Evolutionary conservation across 2,329 filamentous ascomycete species (phyloP).

Genomic region (Fonsecaea monophora): DNA sequence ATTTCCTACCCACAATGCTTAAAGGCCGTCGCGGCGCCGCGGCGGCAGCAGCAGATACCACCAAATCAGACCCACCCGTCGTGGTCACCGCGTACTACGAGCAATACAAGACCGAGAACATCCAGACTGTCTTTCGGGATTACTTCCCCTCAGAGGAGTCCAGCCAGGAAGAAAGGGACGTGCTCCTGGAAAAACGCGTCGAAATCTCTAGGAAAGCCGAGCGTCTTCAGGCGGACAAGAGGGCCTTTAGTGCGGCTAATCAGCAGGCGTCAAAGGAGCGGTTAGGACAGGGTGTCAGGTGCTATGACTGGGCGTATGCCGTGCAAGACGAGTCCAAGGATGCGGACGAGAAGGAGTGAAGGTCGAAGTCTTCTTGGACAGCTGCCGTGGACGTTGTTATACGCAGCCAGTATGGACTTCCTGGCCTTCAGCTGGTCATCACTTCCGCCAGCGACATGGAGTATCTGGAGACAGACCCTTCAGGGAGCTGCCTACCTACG

Average conservation of each 20-base stretch:
- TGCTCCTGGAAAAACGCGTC: conserved; percentile 6
- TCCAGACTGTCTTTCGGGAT: conserved; percentile 5
- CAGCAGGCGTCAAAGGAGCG: conserved; percentile 5
- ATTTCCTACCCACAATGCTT: background rate
- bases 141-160: background rate
- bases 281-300: conserved; percentile 2
- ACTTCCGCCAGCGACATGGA: too few species aligned
- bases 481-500: too few species aligned
- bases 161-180: background rate
- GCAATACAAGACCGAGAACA: conserved; percentile 15
- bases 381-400: background rate
- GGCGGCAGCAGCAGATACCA: too few species aligned
- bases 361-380: background rate
- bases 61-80: background rate
- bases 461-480: too few species aligned
- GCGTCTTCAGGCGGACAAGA: background rate
- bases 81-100: conserved; percentile 1
- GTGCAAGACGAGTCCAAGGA: background rate
- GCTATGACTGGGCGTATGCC: conserved; percentile 11
- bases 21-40: background rate
- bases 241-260: conserved; percentile 5
- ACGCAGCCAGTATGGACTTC: background rate
- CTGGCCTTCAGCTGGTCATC: too few species aligned
- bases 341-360: background rate
- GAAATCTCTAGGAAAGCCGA: conserved; percentile 8